Conservation (phyloP, 2,329 filamentous ascomycete species). For the Gnomoniopsis smithogilvyi region DNA sequence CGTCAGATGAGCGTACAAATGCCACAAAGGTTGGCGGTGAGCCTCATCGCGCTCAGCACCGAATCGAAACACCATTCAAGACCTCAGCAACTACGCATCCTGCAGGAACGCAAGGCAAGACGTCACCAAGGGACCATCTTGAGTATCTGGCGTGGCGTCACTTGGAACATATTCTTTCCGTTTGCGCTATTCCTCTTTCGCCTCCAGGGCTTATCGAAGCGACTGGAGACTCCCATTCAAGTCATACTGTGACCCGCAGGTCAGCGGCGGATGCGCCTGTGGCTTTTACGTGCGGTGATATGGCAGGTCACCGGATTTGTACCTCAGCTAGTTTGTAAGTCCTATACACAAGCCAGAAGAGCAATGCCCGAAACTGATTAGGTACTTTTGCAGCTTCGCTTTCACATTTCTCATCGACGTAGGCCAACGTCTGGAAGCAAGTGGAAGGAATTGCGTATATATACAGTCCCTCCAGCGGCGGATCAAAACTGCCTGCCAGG, state of each 20-base stretch:
- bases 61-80: not conserved
- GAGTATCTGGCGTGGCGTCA: constrained; percentile 10
- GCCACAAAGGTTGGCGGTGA: too few relatives aligned
- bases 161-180: constrained; percentile 12
- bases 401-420: not conserved
- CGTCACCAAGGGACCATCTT: not conserved
- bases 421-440: not conserved
- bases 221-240: not conserved
- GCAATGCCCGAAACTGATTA: not conserved
- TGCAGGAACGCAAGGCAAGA: not conserved
- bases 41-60: not conserved
- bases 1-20: too few relatives aligned
- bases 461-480: not conserved
- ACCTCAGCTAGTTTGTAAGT: constrained; percentile 17
- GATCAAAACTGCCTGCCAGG: not conserved
- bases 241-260: not conserved
- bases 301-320: constrained; percentile 14
- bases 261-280: not conserved
- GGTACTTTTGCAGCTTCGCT: not conserved
- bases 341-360: accelerated
- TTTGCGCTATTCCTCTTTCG: not conserved
- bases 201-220: too few relatives aligned
- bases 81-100: too few relatives aligned
- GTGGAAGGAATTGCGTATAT: not conserved
- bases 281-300: constrained; percentile 17